Conservation (phyloP, 305 asterid species). For the Striga hermonthica region DNA sequence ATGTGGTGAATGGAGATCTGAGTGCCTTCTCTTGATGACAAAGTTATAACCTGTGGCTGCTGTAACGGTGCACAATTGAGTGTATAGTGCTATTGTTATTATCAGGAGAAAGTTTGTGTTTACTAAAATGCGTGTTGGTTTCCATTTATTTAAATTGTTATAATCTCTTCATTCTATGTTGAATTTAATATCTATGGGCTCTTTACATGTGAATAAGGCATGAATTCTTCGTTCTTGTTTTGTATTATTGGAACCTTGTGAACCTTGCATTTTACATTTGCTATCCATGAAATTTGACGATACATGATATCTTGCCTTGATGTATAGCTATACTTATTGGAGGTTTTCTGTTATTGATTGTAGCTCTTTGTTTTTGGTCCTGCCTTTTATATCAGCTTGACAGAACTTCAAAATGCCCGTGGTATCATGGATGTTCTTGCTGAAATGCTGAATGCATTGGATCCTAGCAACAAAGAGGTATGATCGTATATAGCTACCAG, state of each 20-base stretch:
- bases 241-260: too few species aligned
- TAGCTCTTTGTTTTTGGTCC: slow-evolving; percentile 18
- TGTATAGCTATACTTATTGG: neutral
- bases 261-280: too few species aligned
- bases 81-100: neutral
- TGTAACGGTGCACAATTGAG: neutral
- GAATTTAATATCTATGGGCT: neutral
- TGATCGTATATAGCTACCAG: neutral
- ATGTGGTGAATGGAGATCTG: slow-evolving; percentile 6
- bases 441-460: slow-evolving; percentile 81
- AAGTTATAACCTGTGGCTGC: neutral
- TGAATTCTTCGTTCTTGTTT: too few species aligned
- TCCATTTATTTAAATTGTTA: neutral
- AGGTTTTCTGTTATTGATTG: slow-evolving; percentile 25
- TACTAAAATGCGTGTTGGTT: neutral
- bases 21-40: slow-evolving; percentile 6
- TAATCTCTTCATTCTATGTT: neutral
- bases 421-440: slow-evolving; percentile 88
- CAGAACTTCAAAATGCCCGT: slow-evolving; percentile 84
- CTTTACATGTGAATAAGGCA: too few species aligned
- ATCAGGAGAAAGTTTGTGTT: neutral
- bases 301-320: too few species aligned
- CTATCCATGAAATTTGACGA: too few species aligned
- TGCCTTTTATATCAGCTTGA: slow-evolving; percentile 42
- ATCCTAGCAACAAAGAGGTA: slow-evolving; percentile 80